These are phyloP conservation scores for Jaenimonas drosophilae DNA, from an alignment of 208 protist species.

Conservation along the genomic window DNA sequence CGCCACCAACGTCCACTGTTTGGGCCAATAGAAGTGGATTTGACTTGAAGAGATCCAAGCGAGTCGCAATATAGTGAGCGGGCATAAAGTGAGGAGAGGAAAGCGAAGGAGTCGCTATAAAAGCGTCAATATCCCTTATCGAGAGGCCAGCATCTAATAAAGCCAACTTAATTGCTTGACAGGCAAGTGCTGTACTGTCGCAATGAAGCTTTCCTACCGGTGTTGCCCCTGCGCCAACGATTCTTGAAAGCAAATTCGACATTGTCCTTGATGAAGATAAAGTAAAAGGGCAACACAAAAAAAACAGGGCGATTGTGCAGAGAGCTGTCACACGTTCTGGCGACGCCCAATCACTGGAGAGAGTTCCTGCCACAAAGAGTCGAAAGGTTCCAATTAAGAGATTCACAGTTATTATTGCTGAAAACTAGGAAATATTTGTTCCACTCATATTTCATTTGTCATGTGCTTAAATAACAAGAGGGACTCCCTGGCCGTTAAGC, in stretches of 20 bases:
- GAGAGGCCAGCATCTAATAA: conserved; percentile 34
- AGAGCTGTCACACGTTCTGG: no score
- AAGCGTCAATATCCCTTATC: conserved; percentile 34
- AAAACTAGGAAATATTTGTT: no score
- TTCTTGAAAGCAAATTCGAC: conserved; percentile 8
- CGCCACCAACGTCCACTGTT: conserved; percentile 63
- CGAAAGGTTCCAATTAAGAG: no score
- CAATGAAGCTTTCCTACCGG: conserved; percentile 32
- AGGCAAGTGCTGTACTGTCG: conserved; percentile 22
- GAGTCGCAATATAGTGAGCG: conserved; percentile 55
- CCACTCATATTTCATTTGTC: no score
- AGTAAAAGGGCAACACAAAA: no score
- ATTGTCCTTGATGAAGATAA: no score
- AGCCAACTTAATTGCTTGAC: conserved; percentile 34
- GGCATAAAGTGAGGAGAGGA: conserved; percentile 64
- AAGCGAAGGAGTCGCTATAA: conserved; percentile 76
- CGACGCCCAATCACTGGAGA: no score
- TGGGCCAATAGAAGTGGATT: conserved; percentile 36
- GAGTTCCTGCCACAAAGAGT: no score
- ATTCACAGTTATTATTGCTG: no score
- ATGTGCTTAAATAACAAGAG: conserved; percentile 35
- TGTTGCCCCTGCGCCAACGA: conserved; percentile 49
- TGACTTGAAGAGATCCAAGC: conserved; percentile 14
- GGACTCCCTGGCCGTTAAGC: conserved; percentile 72
- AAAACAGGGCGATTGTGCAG: no score